These are phyloP conservation scores for Eremothecium gossypii DNA, from an alignment of 1,139 yeast species.

Conservation along the genomic window DNA sequence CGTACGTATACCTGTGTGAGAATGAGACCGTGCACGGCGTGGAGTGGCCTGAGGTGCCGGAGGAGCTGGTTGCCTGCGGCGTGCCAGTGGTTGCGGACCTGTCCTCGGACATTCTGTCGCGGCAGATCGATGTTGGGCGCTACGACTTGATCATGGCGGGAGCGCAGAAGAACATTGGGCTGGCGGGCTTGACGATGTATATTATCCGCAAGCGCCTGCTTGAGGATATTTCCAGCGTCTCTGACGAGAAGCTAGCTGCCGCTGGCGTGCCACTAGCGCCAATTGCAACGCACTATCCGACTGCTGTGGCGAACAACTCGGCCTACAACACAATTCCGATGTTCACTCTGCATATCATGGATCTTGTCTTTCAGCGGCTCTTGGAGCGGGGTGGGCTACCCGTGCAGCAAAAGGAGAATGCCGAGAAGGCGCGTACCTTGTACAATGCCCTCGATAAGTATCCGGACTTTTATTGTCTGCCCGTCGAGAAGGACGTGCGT, in stretches of 20 bases:
- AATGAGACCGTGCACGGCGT: conserved; percentile 95
- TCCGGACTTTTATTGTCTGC: conserved; percentile 55
- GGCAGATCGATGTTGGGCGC: conserved; percentile 67
- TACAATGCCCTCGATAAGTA: conserved; percentile 58
- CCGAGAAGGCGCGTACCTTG: conserved; percentile 48
- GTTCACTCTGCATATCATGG: conserved; percentile 77
- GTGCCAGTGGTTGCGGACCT: conserved; percentile 86
- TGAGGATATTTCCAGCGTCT: conserved; percentile 41
- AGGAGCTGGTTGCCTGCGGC: conserved; percentile 50
- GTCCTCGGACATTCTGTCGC: conserved; percentile 87
- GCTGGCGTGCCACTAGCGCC: conserved; percentile 71
- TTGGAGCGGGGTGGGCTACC: conserved; percentile 52
- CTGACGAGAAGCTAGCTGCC: conserved; percentile 50
- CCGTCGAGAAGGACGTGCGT: conserved; percentile 56
- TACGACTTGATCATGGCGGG: conserved; percentile 92
- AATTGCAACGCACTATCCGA: conserved; percentile 79
- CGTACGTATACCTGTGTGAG: conserved; percentile 85
- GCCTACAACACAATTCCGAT: conserved; percentile 94
- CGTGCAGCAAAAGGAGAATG: conserved; percentile 49
- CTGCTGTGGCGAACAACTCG: conserved; percentile 79
- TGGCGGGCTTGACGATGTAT: conserved; percentile 89
- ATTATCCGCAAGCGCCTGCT: conserved; percentile 75
- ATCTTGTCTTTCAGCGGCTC: conserved; percentile 62
- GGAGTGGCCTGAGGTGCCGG: conserved; percentile 56
- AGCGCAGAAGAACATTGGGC: conserved; percentile 94